phyloP scores from a whole-genome alignment of 192 early-diverging fungal species.

The Rhizophagus clarus region DNA sequence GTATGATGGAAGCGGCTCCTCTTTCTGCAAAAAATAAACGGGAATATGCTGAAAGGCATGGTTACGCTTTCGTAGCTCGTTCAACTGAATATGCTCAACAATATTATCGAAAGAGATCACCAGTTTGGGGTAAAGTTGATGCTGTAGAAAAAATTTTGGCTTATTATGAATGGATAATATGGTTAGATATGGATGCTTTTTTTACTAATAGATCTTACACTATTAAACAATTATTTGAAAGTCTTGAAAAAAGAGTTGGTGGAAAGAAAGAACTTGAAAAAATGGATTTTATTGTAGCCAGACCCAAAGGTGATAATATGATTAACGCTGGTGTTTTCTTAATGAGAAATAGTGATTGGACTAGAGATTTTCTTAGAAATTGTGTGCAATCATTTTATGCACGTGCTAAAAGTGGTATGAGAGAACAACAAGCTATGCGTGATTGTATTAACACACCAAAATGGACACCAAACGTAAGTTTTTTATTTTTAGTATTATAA shows the following conservation, averaged over 20 bases:
- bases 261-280: slow-evolving; percentile 38
- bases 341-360: slow-evolving; percentile 58
- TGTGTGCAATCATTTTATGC: slow-evolving; percentile 39
- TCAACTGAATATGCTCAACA: slow-evolving; percentile 57
- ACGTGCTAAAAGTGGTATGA: slow-evolving; percentile 41
- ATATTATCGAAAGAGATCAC: slow-evolving; percentile 41
- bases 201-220: slow-evolving; percentile 46
- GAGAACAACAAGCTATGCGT: slow-evolving; percentile 60
- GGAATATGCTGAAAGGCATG: slow-evolving; percentile 49
- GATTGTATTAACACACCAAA: slow-evolving; percentile 45
- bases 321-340: slow-evolving; percentile 63
- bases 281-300: slow-evolving; percentile 51
- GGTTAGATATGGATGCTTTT: slow-evolving; percentile 66
- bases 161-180: slow-evolving; percentile 62
- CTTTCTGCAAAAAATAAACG: slow-evolving; percentile 56
- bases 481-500: not conserved
- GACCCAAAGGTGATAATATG: slow-evolving; percentile 50
- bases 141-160: slow-evolving; percentile 56
- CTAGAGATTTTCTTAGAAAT: slow-evolving; percentile 46
- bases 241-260: slow-evolving; percentile 34
- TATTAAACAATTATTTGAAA: slow-evolving; percentile 43
- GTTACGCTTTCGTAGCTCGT: slow-evolving; percentile 57
- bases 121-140: slow-evolving; percentile 63
- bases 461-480: slow-evolving; percentile 37
- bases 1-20: slow-evolving; percentile 55